Evolutionary conservation across 2,329 filamentous ascomycete species (phyloP).

Genomic region (Delphinella strobiligena): DNA sequence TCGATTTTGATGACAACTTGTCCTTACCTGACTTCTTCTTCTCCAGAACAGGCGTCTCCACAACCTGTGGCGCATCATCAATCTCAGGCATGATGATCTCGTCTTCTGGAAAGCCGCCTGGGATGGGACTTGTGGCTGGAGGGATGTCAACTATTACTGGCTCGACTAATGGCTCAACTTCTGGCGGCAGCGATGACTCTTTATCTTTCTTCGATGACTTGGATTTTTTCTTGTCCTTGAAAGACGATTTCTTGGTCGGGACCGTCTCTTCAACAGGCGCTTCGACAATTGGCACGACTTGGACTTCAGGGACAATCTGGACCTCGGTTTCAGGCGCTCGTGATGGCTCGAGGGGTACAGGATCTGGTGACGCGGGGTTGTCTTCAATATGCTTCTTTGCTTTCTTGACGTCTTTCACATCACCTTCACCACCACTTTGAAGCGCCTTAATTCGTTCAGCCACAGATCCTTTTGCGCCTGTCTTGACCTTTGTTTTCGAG

Average conservation of each 20-base stretch:
- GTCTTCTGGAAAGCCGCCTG: slow-evolving; percentile 35
- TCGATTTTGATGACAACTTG: background rate
- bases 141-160: slow-evolving; percentile 11
- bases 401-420: slow-evolving; percentile 13
- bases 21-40: slow-evolving; percentile 17
- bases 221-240: slow-evolving; percentile 12
- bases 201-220: slow-evolving; percentile 7
- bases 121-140: slow-evolving; percentile 26
- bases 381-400: slow-evolving; percentile 7
- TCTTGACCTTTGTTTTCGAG: slow-evolving; percentile 27
- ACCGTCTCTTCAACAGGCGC: slow-evolving; percentile 1
- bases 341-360: no score
- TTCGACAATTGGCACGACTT: slow-evolving; percentile 5
- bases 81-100: slow-evolving; percentile 18
- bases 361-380: slow-evolving; percentile 10
- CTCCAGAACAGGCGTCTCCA: slow-evolving; percentile 8
- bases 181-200: slow-evolving; percentile 1
- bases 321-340: no score
- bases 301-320: slow-evolving; percentile 2
- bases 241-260: slow-evolving; percentile 8
- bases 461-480: slow-evolving; percentile 32
- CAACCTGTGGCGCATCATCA: slow-evolving; percentile 9
- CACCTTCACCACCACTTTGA: slow-evolving; percentile 22
- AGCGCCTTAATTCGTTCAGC: slow-evolving; percentile 41
- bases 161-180: background rate